Conservation (phyloP, 345 rosid genomes). For the Hibiscus trionum region DNA sequence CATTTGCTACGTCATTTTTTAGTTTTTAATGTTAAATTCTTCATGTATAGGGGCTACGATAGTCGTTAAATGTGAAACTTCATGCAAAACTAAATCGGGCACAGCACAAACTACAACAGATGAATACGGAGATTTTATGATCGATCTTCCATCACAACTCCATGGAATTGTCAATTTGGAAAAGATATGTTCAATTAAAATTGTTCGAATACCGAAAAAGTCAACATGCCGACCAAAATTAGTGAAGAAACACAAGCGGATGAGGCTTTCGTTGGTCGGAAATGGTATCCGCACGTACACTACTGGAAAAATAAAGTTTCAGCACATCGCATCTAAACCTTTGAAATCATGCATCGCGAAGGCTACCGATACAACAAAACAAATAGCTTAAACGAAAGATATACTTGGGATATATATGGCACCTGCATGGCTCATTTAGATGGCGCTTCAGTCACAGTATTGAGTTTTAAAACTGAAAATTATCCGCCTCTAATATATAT, state of each 20-base stretch:
- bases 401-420: neutral
- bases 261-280: slow-evolving; percentile 27
- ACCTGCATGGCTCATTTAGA: slow-evolving; percentile 25
- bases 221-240: slow-evolving; percentile 27
- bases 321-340: slow-evolving; percentile 27
- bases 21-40: too few relatives aligned
- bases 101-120: slow-evolving; percentile 25
- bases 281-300: slow-evolving; percentile 39
- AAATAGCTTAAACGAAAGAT: slow-evolving; percentile 3
- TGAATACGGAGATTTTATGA: slow-evolving; percentile 43
- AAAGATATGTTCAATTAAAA: slow-evolving; percentile 27
- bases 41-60: slow-evolving; percentile 33
- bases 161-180: slow-evolving; percentile 36
- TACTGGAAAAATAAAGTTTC: slow-evolving; percentile 25
- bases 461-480: slow-evolving; percentile 19
- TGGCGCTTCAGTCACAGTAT: slow-evolving; percentile 56
- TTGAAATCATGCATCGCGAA: slow-evolving; percentile 21
- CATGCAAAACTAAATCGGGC: slow-evolving; percentile 9
- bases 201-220: slow-evolving; percentile 20
- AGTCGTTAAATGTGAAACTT: slow-evolving; percentile 24
- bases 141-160: slow-evolving; percentile 51
- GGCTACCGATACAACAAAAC: slow-evolving; percentile 2
- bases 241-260: slow-evolving; percentile 21
- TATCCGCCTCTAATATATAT: slow-evolving; percentile 4
- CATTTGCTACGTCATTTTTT: too few relatives aligned